Evolutionary conservation across 2,329 filamentous ascomycete species (phyloP).

Genomic region (Diaporthe caulivora): DNA sequence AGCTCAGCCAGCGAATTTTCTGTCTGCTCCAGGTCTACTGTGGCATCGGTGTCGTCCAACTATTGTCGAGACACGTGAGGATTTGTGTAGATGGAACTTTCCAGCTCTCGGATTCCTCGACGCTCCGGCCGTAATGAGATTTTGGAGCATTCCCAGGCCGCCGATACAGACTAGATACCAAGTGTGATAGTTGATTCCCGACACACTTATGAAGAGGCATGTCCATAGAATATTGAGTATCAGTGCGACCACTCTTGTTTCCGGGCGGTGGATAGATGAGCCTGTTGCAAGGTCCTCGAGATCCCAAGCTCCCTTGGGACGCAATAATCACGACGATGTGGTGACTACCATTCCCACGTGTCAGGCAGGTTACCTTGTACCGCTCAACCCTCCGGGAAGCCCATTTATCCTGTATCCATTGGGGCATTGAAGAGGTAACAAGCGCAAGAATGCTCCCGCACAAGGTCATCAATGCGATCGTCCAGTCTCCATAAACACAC

Average conservation of each 20-base stretch:
- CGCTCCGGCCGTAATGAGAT: conserved; percentile 13
- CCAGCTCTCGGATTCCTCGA: not conserved
- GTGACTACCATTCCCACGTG: not conserved
- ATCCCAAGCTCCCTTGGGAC: not conserved
- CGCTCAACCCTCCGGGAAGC: not conserved
- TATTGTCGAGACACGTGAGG: not conserved
- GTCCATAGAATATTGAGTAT: not conserved
- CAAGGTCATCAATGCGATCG: not conserved
- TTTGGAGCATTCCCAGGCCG: conserved; percentile 13
- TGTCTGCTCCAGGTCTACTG: not conserved
- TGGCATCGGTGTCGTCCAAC: not conserved
- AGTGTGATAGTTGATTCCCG: not conserved
- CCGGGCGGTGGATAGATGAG: not conserved
- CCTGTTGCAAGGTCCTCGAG: not conserved
- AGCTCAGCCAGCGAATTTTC: not conserved
- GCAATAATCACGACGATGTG: conserved; percentile 18
- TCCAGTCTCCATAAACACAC: not conserved
- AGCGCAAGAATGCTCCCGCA: conserved; percentile 3
- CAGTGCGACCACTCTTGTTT: not conserved
- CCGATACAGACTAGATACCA: conserved; percentile 22
- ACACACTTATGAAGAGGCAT: not conserved
- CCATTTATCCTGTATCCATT: conserved; percentile 21
- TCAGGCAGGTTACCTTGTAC: conserved; percentile 12
- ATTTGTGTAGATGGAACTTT: not conserved
- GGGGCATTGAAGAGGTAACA: not conserved